Evolutionary conservation across 139 green algal genomes (phyloP).

Genomic region (Pycnococcus provasolii): DNA sequence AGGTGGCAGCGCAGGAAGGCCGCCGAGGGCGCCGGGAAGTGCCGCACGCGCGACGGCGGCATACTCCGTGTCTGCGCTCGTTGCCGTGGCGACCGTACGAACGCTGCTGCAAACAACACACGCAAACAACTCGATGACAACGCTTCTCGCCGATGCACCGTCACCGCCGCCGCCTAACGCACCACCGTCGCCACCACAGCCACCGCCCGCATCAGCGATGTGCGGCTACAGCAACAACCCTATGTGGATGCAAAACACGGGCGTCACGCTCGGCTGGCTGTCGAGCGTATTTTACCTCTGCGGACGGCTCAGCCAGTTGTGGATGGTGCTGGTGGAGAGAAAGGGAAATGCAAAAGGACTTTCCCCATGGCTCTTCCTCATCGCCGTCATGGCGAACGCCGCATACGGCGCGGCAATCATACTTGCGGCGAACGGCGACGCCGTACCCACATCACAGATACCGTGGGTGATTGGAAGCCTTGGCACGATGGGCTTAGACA

Average conservation of each 20-base stretch:
- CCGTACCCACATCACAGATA: conserved; percentile 30
- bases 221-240: background rate
- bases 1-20: background rate
- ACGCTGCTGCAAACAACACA: background rate
- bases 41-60: background rate
- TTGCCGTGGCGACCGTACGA: background rate
- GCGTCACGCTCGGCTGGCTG: conserved; percentile 48
- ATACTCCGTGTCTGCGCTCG: background rate
- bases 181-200: background rate
- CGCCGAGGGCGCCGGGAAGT: background rate
- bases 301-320: conserved; percentile 65
- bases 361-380: conserved; percentile 63
- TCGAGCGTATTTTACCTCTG: conserved; percentile 70
- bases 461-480: conserved; percentile 75
- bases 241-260: conserved; percentile 7
- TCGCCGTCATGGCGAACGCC: conserved; percentile 60
- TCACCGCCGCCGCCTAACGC: background rate
- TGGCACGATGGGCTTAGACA: conserved; percentile 69
- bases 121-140: background rate
- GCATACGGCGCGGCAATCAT: conserved; percentile 64
- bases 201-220: background rate
- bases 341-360: conserved; percentile 43
- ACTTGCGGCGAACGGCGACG: conserved; percentile 39
- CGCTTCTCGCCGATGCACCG: background rate
- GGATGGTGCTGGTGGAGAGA: background rate